Evolutionary conservation across 2,329 filamentous ascomycete species (phyloP), one percentile per base, ranked within the genome.

Genomic region (Apiospora pterosperma): DNA sequence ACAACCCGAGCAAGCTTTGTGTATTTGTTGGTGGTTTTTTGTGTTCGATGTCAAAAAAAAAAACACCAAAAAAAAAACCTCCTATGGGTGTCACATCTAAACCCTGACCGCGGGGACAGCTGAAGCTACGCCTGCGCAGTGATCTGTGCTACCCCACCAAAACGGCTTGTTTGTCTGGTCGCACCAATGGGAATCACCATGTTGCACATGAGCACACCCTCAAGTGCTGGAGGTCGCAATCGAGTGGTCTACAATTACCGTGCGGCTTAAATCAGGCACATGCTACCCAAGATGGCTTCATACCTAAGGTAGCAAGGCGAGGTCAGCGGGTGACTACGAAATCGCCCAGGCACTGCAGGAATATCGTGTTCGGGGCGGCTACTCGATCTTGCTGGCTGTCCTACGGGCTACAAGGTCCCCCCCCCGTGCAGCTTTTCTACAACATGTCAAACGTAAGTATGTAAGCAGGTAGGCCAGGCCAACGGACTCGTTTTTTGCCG

Each of bases 171-270:
- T 28, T 21, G 23, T 21, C 28, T 61, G 25, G 60, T 42, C 31
- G 38, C 38, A 36, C 60, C 60, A 62, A 62, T 62, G n/a, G 60
- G 28, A 48, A 28, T 23, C 38, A 21, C 14, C 28, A 48, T 55
- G 39, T 48, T 39, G 25, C 31, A 62, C 38, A 62, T 34, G 60
- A 62, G 38, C 38, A 62, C 60, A 62, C 60, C 60, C 60, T 62
- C 38, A 48, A 39, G 23, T 61, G 23, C 23, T 36, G 36, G 23
- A 23, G 12, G 23, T 41, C 23, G 59, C 39, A n/a, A 41, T 28
- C 59, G 36, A 61, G 23, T 61, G 59, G 23, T n/a, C 36, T n/a
- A n/a, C 23, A 21, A 11, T 61, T 61, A 25, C 41, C 59, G 59
- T 61, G 59, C 59, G 59, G 59, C 59, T 61, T 41, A 61, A 55